Evolutionary conservation across 192 early-diverging fungal species (phyloP).

Genomic region (Diversispora epigaea): DNA sequence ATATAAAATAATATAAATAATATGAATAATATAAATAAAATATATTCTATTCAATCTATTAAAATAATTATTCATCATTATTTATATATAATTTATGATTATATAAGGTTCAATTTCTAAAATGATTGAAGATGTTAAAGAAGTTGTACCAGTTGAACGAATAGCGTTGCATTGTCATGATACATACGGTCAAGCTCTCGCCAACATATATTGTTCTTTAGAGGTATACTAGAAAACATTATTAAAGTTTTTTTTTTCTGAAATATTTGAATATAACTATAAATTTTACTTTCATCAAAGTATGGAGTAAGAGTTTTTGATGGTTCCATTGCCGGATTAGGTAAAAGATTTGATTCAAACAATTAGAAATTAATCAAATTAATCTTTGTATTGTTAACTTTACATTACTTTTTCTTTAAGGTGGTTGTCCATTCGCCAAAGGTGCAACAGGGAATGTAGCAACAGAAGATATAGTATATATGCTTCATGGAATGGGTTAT

Average conservation of each 20-base stretch:
- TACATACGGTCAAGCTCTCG: conserved; percentile 95
- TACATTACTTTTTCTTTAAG: conserved; percentile 32
- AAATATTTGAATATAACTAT: not conserved
- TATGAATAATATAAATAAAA: conserved; percentile 2
- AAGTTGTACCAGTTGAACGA: conserved; percentile 69
- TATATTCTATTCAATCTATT: too few species aligned
- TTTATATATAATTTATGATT: not conserved
- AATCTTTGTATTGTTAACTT: not conserved
- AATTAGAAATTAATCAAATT: not conserved
- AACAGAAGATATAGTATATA: conserved; percentile 94
- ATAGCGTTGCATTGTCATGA: conserved; percentile 96
- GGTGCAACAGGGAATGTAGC: conserved; percentile 97
- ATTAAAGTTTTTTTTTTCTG: not conserved
- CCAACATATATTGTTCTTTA: conserved; percentile 83
- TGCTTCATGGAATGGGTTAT: conserved; percentile 83
- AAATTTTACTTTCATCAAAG: conserved; percentile 33
- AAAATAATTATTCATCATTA: too few species aligned
- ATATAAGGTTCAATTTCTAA: conserved; percentile 49
- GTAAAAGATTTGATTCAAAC: conserved; percentile 35
- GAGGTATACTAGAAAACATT: conserved; percentile 41
- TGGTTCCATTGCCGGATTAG: conserved; percentile 88
- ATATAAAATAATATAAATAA: too few species aligned
- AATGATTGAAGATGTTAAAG: conserved; percentile 69
- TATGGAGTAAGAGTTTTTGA: conserved; percentile 91
- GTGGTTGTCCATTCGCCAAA: conserved; percentile 94